Conservation (phyloP, 371 early-diverging fungal species). For the Choanephora cucurbitarum region DNA sequence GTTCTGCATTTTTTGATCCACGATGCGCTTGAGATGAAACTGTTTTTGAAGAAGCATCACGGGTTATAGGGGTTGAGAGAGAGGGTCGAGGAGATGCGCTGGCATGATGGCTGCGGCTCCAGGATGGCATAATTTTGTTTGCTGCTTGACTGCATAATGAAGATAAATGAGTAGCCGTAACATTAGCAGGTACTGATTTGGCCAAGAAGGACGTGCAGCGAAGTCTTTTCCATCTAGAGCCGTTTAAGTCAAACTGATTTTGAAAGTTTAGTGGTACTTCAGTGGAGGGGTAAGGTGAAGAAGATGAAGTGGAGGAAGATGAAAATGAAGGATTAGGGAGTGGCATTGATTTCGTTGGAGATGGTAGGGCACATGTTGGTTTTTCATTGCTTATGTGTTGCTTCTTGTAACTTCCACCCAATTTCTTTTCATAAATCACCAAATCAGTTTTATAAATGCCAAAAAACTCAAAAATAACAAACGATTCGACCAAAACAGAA, state of each 20-base stretch:
- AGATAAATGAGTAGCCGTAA: slow-evolving; percentile 16
- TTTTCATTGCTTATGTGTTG: not conserved
- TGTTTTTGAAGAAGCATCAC: slow-evolving; percentile 2
- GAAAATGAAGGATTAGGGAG: too few relatives aligned
- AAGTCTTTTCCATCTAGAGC: slow-evolving; percentile 25
- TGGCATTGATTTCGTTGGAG: not conserved
- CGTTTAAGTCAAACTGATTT: not conserved
- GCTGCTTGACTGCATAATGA: slow-evolving; percentile 32
- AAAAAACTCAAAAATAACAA: slow-evolving; percentile 26
- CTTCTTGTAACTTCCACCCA: not conserved
- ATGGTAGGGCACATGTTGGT: not conserved
- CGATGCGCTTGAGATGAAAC: slow-evolving; percentile 4
- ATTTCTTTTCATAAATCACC: not conserved
- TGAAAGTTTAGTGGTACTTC: not conserved
- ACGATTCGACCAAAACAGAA: slow-evolving; percentile 22
- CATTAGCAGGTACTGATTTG: slow-evolving; percentile 10
- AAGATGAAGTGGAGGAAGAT: too few relatives aligned
- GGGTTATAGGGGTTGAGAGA: slow-evolving; percentile 14
- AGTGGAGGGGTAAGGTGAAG: not conserved
- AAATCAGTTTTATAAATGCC: slow-evolving; percentile 8
- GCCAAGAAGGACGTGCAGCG: slow-evolving; percentile 26
- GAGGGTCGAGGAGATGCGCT: slow-evolving; percentile 17
- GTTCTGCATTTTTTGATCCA: not conserved
- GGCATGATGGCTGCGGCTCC: slow-evolving; percentile 10
- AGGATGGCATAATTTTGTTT: slow-evolving; percentile 22